Percentiles rank a stretch among this genome's conserved stretches.
Evolutionary conservation across 1,139 yeast genomes (phyloP).

Genomic region (Blastobotrys malaysiensis): DNA sequence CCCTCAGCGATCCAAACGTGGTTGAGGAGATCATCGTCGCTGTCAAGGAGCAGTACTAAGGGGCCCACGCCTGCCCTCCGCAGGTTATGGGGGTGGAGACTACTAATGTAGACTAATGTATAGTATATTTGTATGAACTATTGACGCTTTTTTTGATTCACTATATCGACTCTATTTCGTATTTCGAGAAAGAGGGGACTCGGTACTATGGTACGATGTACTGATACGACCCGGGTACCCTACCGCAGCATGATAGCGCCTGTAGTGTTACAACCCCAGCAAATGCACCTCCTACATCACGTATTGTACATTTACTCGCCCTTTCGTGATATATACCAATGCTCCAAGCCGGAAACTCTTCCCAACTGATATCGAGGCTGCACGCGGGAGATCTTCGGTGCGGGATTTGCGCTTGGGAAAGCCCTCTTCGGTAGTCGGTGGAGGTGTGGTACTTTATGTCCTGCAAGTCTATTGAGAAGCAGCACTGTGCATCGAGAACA

Average conservation of each 20-base stretch:
- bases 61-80: not conserved
- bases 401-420: not conserved
- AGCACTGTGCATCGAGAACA: not conserved
- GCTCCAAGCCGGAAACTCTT: not conserved
- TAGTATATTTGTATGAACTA: not conserved
- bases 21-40: constrained; percentile 65
- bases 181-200: no score
- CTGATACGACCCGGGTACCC: no score
- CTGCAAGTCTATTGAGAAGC: no score
- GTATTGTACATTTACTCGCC: no score
- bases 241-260: no score
- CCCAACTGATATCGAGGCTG: not conserved
- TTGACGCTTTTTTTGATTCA: not conserved
- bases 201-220: no score
- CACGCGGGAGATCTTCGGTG: not conserved
- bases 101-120: constrained; percentile 1
- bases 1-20: constrained; percentile 81
- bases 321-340: no score
- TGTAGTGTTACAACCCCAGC: no score
- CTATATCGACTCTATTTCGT: not conserved
- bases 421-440: not conserved
- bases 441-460: no score
- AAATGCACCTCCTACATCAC: no score
- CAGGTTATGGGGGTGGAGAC: not conserved
- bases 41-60: constrained; percentile 24